phyloP scores from a whole-genome alignment of 2,329 filamentous ascomycete genomes.

The Didymella glomerata region DNA sequence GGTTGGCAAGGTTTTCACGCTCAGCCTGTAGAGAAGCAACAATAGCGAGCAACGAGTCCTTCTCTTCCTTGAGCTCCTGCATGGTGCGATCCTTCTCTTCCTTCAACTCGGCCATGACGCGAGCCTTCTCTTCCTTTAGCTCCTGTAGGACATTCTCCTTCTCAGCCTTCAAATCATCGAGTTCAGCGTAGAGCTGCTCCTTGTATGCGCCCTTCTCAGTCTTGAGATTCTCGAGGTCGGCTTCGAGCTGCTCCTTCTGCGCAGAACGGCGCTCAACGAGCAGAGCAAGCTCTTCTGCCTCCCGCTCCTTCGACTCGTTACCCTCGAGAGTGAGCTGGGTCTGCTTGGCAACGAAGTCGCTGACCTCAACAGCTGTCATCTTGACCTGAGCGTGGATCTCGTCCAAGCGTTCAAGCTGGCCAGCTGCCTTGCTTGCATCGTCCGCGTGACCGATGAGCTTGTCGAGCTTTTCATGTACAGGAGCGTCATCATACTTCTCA shows the following conservation, averaged over 20 bases:
- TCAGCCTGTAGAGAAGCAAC: slow-evolving; percentile 70
- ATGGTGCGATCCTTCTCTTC: slow-evolving; percentile 48
- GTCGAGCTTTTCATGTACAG: slow-evolving; percentile 65
- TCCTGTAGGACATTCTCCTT: slow-evolving; percentile 53
- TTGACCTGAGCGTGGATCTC: slow-evolving; percentile 89
- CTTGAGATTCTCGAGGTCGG: slow-evolving; percentile 56
- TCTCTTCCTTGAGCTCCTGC: slow-evolving; percentile 52
- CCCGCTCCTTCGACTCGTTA: slow-evolving; percentile 79
- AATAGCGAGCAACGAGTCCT: slow-evolving; percentile 58
- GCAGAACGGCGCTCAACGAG: slow-evolving; percentile 79
- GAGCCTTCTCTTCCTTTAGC: slow-evolving; percentile 54
- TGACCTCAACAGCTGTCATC: slow-evolving; percentile 82
- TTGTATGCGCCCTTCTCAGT: slow-evolving; percentile 67
- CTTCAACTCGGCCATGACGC: slow-evolving; percentile 45
- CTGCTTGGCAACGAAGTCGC: slow-evolving; percentile 80
- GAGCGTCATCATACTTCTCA: slow-evolving; percentile 63
- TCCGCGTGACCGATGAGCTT: slow-evolving; percentile 66
- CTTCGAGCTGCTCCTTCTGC: slow-evolving; percentile 68
- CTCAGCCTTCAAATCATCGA: slow-evolving; percentile 55
- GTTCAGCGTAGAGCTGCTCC: slow-evolving; percentile 62
- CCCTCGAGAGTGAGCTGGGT: slow-evolving; percentile 78
- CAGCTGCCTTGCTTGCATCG: slow-evolving; percentile 72
- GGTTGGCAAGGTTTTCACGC: slow-evolving; percentile 76
- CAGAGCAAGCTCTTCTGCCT: slow-evolving; percentile 79
- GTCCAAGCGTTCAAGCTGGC: slow-evolving; percentile 82